Conservation (phyloP, 805 yeast species). For the Allodekkera sacchari region DNA sequence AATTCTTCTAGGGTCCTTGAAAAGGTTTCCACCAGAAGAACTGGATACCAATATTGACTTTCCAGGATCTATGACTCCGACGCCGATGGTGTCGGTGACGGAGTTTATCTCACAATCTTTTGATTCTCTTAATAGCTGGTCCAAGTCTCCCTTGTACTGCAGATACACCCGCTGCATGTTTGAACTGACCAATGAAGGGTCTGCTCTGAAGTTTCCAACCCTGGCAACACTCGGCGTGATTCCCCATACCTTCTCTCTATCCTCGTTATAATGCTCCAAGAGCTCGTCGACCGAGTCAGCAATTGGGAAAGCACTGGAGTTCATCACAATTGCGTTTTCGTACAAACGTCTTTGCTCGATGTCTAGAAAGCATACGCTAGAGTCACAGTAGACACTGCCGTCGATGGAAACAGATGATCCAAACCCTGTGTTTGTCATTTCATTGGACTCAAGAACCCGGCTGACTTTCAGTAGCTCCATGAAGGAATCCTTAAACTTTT, state of each 20-base stretch:
- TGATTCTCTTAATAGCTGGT: not conserved
- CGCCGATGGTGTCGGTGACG: slow-evolving; percentile 42
- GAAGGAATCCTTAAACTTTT: not conserved
- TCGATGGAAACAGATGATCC: slow-evolving; percentile 35
- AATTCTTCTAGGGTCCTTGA: slow-evolving; percentile 39
- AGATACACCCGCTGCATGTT: slow-evolving; percentile 8
- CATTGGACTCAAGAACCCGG: slow-evolving; percentile 24
- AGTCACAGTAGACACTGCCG: slow-evolving; percentile 39
- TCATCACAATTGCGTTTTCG: slow-evolving; percentile 12
- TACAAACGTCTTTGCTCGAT: slow-evolving; percentile 6
- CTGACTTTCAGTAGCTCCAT: slow-evolving; percentile 2
- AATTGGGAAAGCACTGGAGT: slow-evolving; percentile 24
- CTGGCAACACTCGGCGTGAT: slow-evolving; percentile 28
- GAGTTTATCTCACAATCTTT: slow-evolving; percentile 5
- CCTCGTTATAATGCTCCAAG: slow-evolving; percentile 16
- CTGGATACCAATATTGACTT: slow-evolving; percentile 22
- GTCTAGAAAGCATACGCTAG: slow-evolving; percentile 25
- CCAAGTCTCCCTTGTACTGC: slow-evolving; percentile 3
- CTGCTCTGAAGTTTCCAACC: slow-evolving; percentile 8
- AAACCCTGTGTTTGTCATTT: slow-evolving; percentile 40
- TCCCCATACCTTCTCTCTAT: slow-evolving; percentile 9
- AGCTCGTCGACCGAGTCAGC: slow-evolving; percentile 16
- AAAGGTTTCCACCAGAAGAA: slow-evolving; percentile 49
- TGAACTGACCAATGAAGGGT: slow-evolving; percentile 4
- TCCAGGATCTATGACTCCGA: slow-evolving; percentile 16